Base-by-base conservation (phyloP, 352 stramenopile genomes). In the Globisporangium mamillatum region DNA sequence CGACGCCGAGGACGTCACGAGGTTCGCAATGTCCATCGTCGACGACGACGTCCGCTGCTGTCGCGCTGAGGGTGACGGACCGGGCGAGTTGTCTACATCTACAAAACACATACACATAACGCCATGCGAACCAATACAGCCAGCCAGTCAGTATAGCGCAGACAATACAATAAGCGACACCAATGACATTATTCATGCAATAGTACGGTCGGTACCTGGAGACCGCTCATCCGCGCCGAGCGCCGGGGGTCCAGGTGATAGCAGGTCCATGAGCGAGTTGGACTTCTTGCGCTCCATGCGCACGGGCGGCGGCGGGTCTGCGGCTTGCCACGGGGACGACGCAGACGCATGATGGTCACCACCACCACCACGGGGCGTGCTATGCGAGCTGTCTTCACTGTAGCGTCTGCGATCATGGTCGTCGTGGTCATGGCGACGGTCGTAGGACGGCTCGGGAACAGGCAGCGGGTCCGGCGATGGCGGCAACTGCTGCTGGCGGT, bases 231-330 rank as follows among this genome's bases (percentile, higher is more conserved):
- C 67, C 4, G 73, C 62, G n/a, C 64, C 64, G 36, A 81, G 55
- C 12, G 78, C 78, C 5, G 80, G 78, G 10, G 80, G 80, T 8
- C 76, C 80, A 7, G 87, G 84, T 32, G 82, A 91, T 46, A 95
- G 69, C 58, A 95, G 55, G 34, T 95, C 86, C 75, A 83, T 81
- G 10, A 95, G 71, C 46, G 85, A 93, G 64, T 93, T 95, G 61
- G 79, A 86, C 68, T 90, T 91, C 70, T 90, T 91, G 60, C 75
- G 68, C 63, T 78, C 73, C 29, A 77, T 72, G 18, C 50, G 68
- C 25, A 62, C n/a, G n/a, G 71, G 53, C 10, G 66, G 67, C 22
- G 74, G 59, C 3, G 64, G 58, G 18, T 59, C 27, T 9, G 65
- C 32, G 3, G 41, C n/a, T 3, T 54, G 55, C 67, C 61, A 62